Evolutionary conservation across 768 basidiomycete species (phyloP).

Genomic region (Leucogyrophana mollusca): DNA sequence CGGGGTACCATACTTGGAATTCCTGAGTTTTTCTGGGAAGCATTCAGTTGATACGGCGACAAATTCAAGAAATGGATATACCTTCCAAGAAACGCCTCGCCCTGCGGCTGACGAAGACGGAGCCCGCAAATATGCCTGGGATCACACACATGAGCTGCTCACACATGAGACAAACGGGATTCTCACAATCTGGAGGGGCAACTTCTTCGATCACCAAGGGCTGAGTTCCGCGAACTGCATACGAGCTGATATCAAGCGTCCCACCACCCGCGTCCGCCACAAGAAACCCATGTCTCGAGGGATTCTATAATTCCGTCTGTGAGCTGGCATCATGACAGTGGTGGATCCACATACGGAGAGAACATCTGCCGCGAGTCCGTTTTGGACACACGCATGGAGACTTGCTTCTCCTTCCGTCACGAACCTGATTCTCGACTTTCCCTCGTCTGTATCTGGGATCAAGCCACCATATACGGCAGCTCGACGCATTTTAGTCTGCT

Average conservation of each 20-base stretch:
- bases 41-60: conserved; percentile 7
- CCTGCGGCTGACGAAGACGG: conserved; percentile 77
- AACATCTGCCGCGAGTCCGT: conserved; percentile 74
- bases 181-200: conserved; percentile 77
- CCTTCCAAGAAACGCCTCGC: conserved; percentile 74
- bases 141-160: conserved; percentile 7
- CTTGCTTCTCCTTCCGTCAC: conserved; percentile 86
- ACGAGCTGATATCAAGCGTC: conserved; percentile 79
- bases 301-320: conserved; percentile 42
- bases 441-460: conserved; percentile 72
- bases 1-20: conserved; percentile 68
- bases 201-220: conserved; percentile 82
- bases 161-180: background rate
- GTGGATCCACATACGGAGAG: conserved; percentile 51
- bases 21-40: conserved; percentile 64
- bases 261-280: conserved; percentile 83
- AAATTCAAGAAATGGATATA: conserved; percentile 19
- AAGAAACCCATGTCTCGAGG: conserved; percentile 74
- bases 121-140: conserved; percentile 78
- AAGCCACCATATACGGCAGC: conserved; percentile 71
- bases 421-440: conserved; percentile 71
- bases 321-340: conserved; percentile 7
- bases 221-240: conserved; percentile 65
- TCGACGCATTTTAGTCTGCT: conserved; percentile 75
- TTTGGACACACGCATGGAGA: conserved; percentile 77